Percentiles rank a stretch among this genome's conserved stretches.
Conservation (phyloP, 1,139 yeast species). For the Debaryomyces fabryi region DNA sequence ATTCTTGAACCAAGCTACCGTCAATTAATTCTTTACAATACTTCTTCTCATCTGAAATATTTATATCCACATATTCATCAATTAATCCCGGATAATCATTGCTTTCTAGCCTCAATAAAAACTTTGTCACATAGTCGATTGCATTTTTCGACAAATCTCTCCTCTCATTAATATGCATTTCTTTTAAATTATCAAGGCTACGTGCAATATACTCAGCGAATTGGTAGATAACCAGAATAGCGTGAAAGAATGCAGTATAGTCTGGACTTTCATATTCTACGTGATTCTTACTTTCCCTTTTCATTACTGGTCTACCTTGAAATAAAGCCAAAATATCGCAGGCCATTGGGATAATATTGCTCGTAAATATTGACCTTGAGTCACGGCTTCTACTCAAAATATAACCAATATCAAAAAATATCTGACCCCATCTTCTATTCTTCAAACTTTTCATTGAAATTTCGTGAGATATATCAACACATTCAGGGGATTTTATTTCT, state of each 20-base stretch:
- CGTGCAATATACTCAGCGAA: slow-evolving; percentile 62
- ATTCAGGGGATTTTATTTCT: slow-evolving; percentile 51
- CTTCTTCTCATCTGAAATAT: slow-evolving; percentile 18
- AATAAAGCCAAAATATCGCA: slow-evolving; percentile 70
- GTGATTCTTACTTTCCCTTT: slow-evolving; percentile 78
- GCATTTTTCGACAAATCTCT: slow-evolving; percentile 30
- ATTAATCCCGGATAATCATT: slow-evolving; percentile 31
- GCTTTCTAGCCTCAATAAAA: slow-evolving; percentile 34
- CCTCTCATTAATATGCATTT: slow-evolving; percentile 19
- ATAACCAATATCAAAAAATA: slow-evolving; percentile 82
- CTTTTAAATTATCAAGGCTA: slow-evolving; percentile 38
- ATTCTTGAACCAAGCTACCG: slow-evolving; percentile 26
- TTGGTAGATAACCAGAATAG: slow-evolving; percentile 69
- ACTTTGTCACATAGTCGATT: slow-evolving; percentile 33
- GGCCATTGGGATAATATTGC: slow-evolving; percentile 48
- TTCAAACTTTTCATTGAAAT: slow-evolving; percentile 56
- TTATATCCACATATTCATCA: slow-evolving; percentile 35
- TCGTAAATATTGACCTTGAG: slow-evolving; percentile 39
- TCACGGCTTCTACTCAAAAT: slow-evolving; percentile 70
- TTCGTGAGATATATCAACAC: slow-evolving; percentile 44
- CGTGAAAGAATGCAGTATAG: slow-evolving; percentile 80
- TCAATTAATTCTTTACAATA: slow-evolving; percentile 26
- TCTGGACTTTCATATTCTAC: slow-evolving; percentile 90
- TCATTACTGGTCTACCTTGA: slow-evolving; percentile 78
- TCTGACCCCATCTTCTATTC: slow-evolving; percentile 81